phyloP scores from a whole-genome alignment of 73 alveolate genomes.

The Uronychia setigera region DNA sequence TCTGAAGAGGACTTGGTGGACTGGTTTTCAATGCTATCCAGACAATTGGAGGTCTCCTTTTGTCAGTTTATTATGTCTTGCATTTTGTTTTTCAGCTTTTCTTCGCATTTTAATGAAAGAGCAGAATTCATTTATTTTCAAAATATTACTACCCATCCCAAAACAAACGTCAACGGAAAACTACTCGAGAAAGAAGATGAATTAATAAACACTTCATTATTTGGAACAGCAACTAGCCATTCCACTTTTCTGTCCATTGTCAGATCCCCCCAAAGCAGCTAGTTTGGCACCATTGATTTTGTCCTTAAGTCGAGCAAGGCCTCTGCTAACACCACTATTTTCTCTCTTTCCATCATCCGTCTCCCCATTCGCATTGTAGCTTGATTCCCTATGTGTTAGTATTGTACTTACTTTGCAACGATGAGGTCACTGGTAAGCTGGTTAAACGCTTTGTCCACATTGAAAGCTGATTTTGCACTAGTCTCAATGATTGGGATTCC shows the following conservation, averaged over 20 bases:
- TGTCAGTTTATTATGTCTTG: background rate
- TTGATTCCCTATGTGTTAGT: background rate
- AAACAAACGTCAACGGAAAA: too few relatives aligned
- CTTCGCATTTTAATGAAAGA: background rate
- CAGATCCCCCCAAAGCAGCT: background rate
- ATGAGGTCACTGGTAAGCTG: constrained; percentile 31
- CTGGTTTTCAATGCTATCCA: background rate
- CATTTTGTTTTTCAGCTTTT: background rate
- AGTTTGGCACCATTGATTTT: background rate
- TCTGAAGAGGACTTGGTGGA: background rate
- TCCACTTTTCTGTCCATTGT: background rate
- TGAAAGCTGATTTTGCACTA: constrained; percentile 53
- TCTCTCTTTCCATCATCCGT: background rate
- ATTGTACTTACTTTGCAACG: background rate
- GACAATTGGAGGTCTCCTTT: background rate
- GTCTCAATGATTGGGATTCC: constrained; percentile 11
- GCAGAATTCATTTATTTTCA: background rate
- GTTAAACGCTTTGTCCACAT: constrained; percentile 50
- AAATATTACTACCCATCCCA: too few relatives aligned
- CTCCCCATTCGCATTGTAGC: background rate
- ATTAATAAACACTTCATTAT: too few relatives aligned
- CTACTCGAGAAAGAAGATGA: background rate
- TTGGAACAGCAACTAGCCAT: background rate
- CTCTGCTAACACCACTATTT: too few relatives aligned
- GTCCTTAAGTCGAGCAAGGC: background rate